phyloP scores from a whole-genome alignment of 129 eudicot species.

The Chrysanthemum seticuspe region DNA sequence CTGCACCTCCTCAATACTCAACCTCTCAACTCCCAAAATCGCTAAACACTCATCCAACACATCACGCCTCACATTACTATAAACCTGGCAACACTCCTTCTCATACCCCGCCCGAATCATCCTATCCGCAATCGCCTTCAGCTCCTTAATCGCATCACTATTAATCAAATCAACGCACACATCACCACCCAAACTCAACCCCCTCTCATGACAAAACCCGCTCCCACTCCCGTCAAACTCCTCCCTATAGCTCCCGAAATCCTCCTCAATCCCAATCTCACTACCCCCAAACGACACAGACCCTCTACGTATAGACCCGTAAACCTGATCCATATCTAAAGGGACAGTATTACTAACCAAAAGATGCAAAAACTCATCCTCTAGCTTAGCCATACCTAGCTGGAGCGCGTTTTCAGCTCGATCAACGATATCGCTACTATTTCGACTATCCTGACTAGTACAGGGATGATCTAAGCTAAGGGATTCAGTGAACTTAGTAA shows the following conservation, averaged over 20 bases:
- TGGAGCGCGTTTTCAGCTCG: conserved; percentile 81
- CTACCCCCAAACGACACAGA: conserved; percentile 33
- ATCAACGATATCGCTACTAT: conserved; percentile 38
- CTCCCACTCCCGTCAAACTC: conserved; percentile 34
- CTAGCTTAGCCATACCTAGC: conserved; percentile 68
- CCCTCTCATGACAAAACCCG: conserved; percentile 56
- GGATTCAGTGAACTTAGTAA: conserved; percentile 54
- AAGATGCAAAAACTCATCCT: conserved; percentile 71
- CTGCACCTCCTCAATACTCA: conserved; percentile 95
- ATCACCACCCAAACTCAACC: conserved; percentile 71
- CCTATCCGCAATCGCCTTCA: conserved; percentile 74
- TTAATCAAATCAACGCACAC: conserved; percentile 60
- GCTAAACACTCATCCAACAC: conserved; percentile 74
- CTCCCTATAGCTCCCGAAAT: conserved; percentile 39
- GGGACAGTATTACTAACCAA: conserved; percentile 52
- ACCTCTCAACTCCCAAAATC: conserved; percentile 70
- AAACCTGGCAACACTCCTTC: conserved; percentile 91
- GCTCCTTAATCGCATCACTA: conserved; percentile 53
- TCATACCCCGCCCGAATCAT: conserved; percentile 89
- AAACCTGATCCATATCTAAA: conserved; percentile 55
- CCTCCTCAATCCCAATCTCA: conserved; percentile 48
- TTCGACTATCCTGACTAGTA: not conserved
- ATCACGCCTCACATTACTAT: conserved; percentile 68
- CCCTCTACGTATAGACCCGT: conserved; percentile 56
- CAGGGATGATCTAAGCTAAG: conserved; percentile 27